Evolutionary conservation across 1,284 basidiomycete genomes (phyloP).

Genomic region (Heterobasidion occidentale): DNA sequence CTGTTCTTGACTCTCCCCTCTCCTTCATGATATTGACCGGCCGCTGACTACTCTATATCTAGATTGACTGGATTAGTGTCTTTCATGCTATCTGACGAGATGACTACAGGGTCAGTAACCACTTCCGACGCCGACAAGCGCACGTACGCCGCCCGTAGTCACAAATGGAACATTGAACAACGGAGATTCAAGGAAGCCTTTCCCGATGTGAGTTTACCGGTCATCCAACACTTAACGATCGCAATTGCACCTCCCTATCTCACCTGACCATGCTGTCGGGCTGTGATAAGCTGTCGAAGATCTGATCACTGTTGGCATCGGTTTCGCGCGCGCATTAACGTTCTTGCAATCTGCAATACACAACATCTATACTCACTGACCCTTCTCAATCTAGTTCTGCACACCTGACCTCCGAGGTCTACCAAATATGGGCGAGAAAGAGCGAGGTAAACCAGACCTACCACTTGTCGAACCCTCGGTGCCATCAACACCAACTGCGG

Average conservation of each 20-base stretch:
- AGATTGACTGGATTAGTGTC: slow-evolving; percentile 92
- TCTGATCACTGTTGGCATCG: background rate
- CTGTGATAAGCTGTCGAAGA: slow-evolving; percentile 2
- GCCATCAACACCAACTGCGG: slow-evolving; percentile 7
- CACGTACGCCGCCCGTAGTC: slow-evolving; percentile 70
- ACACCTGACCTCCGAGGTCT: slow-evolving; percentile 58
- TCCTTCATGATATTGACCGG: background rate
- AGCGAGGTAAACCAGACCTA: slow-evolving; percentile 43
- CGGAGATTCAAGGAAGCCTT: slow-evolving; percentile 81
- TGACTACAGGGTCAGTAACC: slow-evolving; percentile 89
- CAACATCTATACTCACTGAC: background rate
- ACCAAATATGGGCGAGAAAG: slow-evolving; percentile 84
- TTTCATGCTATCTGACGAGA: slow-evolving; percentile 95
- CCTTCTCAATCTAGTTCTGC: slow-evolving; percentile 46
- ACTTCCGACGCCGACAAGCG: slow-evolving; percentile 78
- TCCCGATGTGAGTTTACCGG: slow-evolving; percentile 55
- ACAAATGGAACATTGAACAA: slow-evolving; percentile 78
- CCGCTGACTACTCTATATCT: slow-evolving; percentile 93
- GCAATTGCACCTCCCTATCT: background rate
- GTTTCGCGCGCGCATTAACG: background rate
- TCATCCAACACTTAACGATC: background rate
- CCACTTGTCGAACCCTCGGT: slow-evolving; percentile 12
- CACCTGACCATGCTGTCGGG: background rate
- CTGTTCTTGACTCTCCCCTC: background rate
- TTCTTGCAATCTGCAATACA: background rate